A percentile compares a stretch with the other conserved stretches of the same genome.
Evolutionary conservation across 1,284 basidiomycete genomes (phyloP).

Genomic region (Irpex lacteus): DNA sequence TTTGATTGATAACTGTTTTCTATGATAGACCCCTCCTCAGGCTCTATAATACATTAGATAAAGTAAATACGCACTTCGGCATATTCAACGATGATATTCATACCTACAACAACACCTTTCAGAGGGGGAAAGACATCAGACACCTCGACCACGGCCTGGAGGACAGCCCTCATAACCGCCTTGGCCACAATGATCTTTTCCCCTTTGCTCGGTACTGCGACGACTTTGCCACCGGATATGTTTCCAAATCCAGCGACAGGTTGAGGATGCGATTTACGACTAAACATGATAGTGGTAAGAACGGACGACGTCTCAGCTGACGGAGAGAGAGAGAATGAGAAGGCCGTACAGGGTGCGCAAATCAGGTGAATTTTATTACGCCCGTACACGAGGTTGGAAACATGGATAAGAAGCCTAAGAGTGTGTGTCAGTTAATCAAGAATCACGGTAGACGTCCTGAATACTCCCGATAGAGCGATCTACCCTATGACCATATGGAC

Average conservation of each 20-base stretch:
- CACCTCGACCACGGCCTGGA: not conserved
- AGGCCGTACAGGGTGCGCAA: not conserved
- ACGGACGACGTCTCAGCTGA: not conserved
- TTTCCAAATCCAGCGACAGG: not conserved
- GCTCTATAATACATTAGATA: not conserved
- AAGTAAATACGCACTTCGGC: not conserved
- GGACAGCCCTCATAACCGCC: not conserved
- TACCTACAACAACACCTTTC: not conserved
- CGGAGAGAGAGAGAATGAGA: not conserved
- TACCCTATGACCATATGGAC: no score
- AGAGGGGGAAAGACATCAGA: not conserved
- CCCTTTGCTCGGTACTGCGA: not conserved
- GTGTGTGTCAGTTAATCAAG: not conserved
- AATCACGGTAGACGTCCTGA: not conserved
- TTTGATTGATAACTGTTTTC: not conserved
- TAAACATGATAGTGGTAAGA: not conserved
- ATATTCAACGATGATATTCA: not conserved
- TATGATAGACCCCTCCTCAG: not conserved
- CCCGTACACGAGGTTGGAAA: not conserved
- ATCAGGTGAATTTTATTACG: not conserved
- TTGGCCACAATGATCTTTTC: not conserved
- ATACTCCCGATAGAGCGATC: not conserved
- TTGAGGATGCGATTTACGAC: not conserved
- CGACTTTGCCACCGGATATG: not conserved
- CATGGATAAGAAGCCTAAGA: not conserved